Evolutionary conservation across 2,329 filamentous ascomycete species (phyloP), one percentile per base, ranked within the genome.

Genomic region (Alternaria gansuensis): DNA sequence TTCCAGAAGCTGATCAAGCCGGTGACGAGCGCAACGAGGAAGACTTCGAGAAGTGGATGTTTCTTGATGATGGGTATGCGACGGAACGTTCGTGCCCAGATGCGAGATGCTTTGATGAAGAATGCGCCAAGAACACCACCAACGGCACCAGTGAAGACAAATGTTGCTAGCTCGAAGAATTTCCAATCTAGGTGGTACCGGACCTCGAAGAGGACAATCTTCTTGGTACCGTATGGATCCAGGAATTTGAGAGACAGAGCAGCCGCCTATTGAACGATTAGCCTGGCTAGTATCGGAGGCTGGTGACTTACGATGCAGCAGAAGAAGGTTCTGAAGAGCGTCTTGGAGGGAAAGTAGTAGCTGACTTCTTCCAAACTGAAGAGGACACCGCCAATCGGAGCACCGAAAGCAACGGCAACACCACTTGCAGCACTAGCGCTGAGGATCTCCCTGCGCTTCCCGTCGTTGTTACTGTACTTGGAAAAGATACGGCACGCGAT

Each of bases 281-380:
- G 66, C 36, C 8, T 40, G 17, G 31, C 21, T 41, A 8, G 26
- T 40, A 44, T 57, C 46, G 59, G 28, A 6, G 5, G 3, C 2
- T 39, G 37, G 41, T 13, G 13, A 51, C 80, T 74, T 76, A 90
- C 89, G 69, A 98, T 98, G 78, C 94, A 98, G 81, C 94, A 98
- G 79, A 98, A 98, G 78, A 99, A 99, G 0, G 95, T 98, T 52
- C 95, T 85, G 81, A 99, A 99, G 8, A 99, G 85, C 0, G 94
- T 98, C 80, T 99, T 98, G 5, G 94, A 92, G 0, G 95, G 94
- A 76, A 98, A 98, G 78, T 98, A 98, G 78, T 98, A 98, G 67
- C 91, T 89, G 62, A 98, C 93, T 83, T 98, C 95, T 78, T 99
- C 95, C 29, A 98, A 79, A 33, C 92, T 93, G 77, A 98, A 98